These are phyloP conservation scores for Diplodia seriata DNA, from an alignment of 2,329 filamentous ascomycete species.

Conservation along the genomic window DNA sequence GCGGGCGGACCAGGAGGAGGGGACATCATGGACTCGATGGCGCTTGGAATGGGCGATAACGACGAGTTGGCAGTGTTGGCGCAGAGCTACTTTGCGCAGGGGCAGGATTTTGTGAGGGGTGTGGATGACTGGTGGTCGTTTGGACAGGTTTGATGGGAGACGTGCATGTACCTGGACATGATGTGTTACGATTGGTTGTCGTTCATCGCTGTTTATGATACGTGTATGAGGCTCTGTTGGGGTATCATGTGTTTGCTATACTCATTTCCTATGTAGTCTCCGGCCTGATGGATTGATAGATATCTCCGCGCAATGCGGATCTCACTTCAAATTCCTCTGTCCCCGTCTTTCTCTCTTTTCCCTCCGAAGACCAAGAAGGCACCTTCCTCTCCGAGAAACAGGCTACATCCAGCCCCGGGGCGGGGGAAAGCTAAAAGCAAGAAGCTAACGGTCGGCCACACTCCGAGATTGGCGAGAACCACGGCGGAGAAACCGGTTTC, in stretches of 20 bases:
- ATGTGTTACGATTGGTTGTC: background rate
- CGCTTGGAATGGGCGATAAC: slow-evolving; percentile 41
- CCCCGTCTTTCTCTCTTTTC: background rate
- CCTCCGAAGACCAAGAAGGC: background rate
- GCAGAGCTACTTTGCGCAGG: slow-evolving; percentile 57
- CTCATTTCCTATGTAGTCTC: background rate
- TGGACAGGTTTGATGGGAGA: slow-evolving; percentile 1
- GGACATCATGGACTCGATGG: slow-evolving; percentile 34
- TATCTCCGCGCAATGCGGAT: background rate
- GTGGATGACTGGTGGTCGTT: slow-evolving; percentile 45
- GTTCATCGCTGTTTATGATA: background rate
- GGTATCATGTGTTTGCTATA: background rate
- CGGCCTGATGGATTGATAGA: background rate
- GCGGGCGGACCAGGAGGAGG: slow-evolving; percentile 3
- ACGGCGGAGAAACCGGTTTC: too few species aligned
- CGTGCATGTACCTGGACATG: background rate
- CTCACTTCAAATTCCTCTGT: background rate
- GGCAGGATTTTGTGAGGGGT: slow-evolving; percentile 51
- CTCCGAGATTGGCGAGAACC: too few species aligned
- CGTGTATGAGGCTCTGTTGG: background rate
- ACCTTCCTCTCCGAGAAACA: too few species aligned
- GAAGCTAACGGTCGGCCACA: too few species aligned
- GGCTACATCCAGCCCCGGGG: too few species aligned
- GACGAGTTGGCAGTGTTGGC: slow-evolving; percentile 57
- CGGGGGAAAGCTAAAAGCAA: too few species aligned